Base-by-base conservation (phyloP, 208 protist species). In the Balamuthia mandrillaris region DNA sequence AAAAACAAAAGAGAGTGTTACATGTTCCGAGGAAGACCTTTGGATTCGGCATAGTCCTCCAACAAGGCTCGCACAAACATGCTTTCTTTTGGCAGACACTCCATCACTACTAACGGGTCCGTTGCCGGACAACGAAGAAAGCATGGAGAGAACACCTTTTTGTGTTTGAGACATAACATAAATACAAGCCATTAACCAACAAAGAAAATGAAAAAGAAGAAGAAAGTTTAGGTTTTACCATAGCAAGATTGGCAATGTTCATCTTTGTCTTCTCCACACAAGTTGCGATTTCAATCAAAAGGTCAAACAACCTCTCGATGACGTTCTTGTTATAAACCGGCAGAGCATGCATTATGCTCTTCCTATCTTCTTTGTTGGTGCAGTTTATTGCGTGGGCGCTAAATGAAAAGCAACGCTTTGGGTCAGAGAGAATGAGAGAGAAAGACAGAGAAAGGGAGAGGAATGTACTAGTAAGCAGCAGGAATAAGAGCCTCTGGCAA, bases 101-200 rank as follows among this genome's bases (percentile, higher is more conserved):
- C 68, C 68, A 78, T 78, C 41, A 78, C 68, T 49, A 78, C 68
- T 18, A 78, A 49, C 47, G 68, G 68, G 68, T 78, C 68, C 24
- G 24, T 78, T 29, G 68, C 68, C 10, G 68, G 68, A 18, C 68
- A 78, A 49, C 68, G 68, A 14, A 78, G 68, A 49, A 78, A 78
- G 68, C 68, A 78, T 3, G 68, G 68, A n/a, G 68, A 78, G 68
- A 78, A 78, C 24, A 78, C 61, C 61, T 70, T 12, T 3, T 2
- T 39, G 3, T 7, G 29, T 7, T 14, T 63, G 54, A n/a, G n/a
- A n/a, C n/a, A n/a, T n/a, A n/a, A n/a, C n/a, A n/a, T n/a, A n/a
- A n/a, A n/a, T 18, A 54, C 47, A n/a, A 12, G 12, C 14, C 14
- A 12, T 18, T 18, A n/a, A 54, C 47, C 18, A n/a, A 12, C 18